phyloP scores from a whole-genome alignment of 176 grass and related monocot genomes.

The Thalia dealbata region DNA sequence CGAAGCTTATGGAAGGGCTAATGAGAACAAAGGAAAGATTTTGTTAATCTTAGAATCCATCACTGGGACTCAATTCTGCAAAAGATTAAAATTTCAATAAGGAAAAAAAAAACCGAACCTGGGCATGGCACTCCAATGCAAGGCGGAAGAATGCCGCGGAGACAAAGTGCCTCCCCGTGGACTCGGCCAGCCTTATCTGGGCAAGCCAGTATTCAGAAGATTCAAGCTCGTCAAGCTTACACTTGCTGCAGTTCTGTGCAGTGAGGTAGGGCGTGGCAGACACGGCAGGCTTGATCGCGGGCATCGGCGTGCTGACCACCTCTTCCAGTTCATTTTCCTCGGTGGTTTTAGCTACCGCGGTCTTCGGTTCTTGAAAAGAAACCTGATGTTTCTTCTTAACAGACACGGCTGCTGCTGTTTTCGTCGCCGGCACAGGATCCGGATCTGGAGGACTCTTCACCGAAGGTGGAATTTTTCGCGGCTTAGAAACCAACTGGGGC shows the following conservation, averaged over 20 bases:
- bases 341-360: conserved; percentile 4
- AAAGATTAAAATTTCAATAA: background rate
- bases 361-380: conserved; percentile 28
- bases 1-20: conserved; percentile 60
- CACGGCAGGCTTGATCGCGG: conserved; percentile 13
- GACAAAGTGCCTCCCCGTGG: conserved; percentile 56
- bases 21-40: conserved; percentile 4
- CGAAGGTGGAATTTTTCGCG: conserved; percentile 16
- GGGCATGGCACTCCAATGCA: conserved; percentile 61
- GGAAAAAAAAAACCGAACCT: conserved; percentile 26
- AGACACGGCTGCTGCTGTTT: background rate
- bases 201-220: conserved; percentile 52
- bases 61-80: background rate
- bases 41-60: background rate
- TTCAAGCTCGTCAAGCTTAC: conserved; percentile 39
- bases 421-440: background rate
- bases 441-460: background rate
- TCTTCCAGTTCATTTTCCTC: conserved; percentile 2
- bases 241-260: conserved; percentile 47
- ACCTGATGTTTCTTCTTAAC: conserved; percentile 36
- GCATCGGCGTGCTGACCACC: conserved; percentile 33
- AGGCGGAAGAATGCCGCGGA: conserved; percentile 60
- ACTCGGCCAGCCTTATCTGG: conserved; percentile 56
- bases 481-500: conserved; percentile 4
- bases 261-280: conserved; percentile 48